Evolutionary conservation across 2,329 filamentous ascomycete species (phyloP).

Genomic region (Diaporthe amygdali): DNA sequence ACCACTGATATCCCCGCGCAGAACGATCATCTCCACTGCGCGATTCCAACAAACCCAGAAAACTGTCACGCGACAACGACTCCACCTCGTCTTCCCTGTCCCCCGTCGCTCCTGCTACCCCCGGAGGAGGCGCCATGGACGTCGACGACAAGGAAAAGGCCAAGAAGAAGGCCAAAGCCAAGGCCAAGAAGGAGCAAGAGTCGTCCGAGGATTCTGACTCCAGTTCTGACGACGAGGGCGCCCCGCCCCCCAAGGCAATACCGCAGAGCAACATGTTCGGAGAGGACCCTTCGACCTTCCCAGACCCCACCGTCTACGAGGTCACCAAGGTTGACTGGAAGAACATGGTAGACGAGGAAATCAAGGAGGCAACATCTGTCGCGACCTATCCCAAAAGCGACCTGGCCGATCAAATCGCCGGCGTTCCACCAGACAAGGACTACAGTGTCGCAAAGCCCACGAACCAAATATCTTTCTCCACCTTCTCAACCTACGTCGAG

Average conservation of each 20-base stretch:
- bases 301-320: constrained; percentile 92
- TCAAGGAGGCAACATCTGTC: constrained; percentile 87
- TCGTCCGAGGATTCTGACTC: constrained; percentile 46
- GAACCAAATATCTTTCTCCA: constrained; percentile 92
- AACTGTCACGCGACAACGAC: constrained; percentile 56
- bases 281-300: constrained; percentile 88
- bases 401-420: constrained; percentile 83
- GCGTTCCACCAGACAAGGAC: constrained; percentile 89
- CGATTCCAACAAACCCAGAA: constrained; percentile 55
- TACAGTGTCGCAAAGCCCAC: constrained; percentile 93
- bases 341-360: constrained; percentile 83
- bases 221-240: constrained; percentile 64
- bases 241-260: constrained; percentile 65
- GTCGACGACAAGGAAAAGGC: constrained; percentile 50
- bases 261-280: constrained; percentile 90
- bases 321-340: constrained; percentile 73
- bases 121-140: constrained; percentile 65
- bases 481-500: constrained; percentile 91
- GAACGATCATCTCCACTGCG: constrained; percentile 60
- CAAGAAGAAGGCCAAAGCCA: constrained; percentile 44
- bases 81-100: constrained; percentile 67
- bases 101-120: constrained; percentile 56
- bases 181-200: constrained; percentile 43
- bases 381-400: constrained; percentile 81
- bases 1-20: constrained; percentile 34